Evolutionary conservation across 495 filamentous ascomycete species (phyloP).

Genomic region (Neurospora intermedia): DNA sequence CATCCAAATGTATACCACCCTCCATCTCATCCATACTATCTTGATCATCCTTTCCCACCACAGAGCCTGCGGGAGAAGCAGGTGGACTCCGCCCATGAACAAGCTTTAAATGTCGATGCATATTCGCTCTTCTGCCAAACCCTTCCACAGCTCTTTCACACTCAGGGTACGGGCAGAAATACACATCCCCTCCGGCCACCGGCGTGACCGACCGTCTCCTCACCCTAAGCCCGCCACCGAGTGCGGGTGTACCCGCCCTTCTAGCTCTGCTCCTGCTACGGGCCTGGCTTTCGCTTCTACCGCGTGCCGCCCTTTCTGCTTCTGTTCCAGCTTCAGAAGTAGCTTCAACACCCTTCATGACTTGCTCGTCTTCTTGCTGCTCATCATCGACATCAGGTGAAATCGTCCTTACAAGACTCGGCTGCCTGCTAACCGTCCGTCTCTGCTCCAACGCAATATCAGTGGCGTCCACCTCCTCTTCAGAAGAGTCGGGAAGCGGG

Average conservation of each 20-base stretch:
- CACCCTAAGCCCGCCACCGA: neutral
- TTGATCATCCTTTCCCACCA: constrained; percentile 15
- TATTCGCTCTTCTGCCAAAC: constrained; percentile 8
- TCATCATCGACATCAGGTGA: neutral
- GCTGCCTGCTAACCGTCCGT: constrained; percentile 12
- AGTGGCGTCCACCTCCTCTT: constrained; percentile 20
- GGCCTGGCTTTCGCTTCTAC: neutral
- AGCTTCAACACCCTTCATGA: neutral
- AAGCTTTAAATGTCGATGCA: constrained; percentile 18
- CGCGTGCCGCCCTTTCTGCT: neutral
- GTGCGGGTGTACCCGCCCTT: neutral
- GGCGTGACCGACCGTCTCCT: neutral
- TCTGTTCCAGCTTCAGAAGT: neutral
- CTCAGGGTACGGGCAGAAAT: constrained; percentile 10
- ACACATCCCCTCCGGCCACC: neutral
- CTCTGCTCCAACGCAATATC: constrained; percentile 1
- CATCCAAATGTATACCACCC: constrained; percentile 42
- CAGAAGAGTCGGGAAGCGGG: constrained; percentile 19
- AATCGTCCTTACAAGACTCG: constrained; percentile 3
- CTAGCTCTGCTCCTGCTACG: constrained; percentile 2
- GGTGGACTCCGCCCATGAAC: constrained; percentile 22
- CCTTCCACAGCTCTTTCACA: constrained; percentile 10
- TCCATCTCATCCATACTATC: constrained; percentile 41
- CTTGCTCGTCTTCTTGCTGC: neutral
- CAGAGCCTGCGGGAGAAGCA: neutral